phyloP scores from a whole-genome alignment of 2,329 filamentous ascomycete genomes.

The Calonectria hongkongensis region DNA sequence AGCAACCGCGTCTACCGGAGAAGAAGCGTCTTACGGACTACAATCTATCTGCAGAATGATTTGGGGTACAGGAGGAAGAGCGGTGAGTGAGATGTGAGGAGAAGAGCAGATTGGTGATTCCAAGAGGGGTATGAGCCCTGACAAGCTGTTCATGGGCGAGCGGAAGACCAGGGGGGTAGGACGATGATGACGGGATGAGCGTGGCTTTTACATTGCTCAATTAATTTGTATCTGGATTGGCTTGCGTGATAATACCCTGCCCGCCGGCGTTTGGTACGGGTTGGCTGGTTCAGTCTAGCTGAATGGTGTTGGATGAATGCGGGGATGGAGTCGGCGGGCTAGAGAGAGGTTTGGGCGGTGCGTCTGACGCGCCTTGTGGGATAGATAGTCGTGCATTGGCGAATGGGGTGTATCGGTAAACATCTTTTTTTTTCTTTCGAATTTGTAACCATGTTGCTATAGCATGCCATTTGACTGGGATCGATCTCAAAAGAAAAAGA shows the following conservation, averaged over 20 bases:
- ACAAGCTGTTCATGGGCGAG: slow-evolving; percentile 36
- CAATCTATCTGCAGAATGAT: slow-evolving; percentile 31
- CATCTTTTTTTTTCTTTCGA: neutral
- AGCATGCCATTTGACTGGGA: slow-evolving; percentile 25
- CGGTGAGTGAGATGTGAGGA: slow-evolving; percentile 41
- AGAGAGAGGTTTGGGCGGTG: slow-evolving; percentile 23
- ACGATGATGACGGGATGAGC: slow-evolving; percentile 31
- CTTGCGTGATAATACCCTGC: slow-evolving; percentile 55
- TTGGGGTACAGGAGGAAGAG: slow-evolving; percentile 35
- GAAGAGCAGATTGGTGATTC: slow-evolving; percentile 30
- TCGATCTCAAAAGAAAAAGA: slow-evolving; percentile 31
- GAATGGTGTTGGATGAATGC: slow-evolving; percentile 42
- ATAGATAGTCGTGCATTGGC: slow-evolving; percentile 36
- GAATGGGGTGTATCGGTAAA: slow-evolving; percentile 41
- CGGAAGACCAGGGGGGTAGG: slow-evolving; percentile 40
- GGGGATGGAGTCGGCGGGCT: slow-evolving; percentile 30
- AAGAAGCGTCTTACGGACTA: slow-evolving; percentile 35
- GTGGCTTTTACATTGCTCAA: slow-evolving; percentile 41
- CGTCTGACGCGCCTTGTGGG: slow-evolving; percentile 33
- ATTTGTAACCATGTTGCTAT: slow-evolving; percentile 25
- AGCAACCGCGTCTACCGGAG: slow-evolving; percentile 31
- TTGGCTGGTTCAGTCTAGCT: slow-evolving; percentile 31
- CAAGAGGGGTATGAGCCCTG: neutral
- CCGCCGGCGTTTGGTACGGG: slow-evolving; percentile 47
- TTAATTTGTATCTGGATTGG: slow-evolving; percentile 44